Evolutionary conservation across 2,329 filamentous ascomycete genomes (phyloP).

Genomic region (Pseudocercospora cruenta): DNA sequence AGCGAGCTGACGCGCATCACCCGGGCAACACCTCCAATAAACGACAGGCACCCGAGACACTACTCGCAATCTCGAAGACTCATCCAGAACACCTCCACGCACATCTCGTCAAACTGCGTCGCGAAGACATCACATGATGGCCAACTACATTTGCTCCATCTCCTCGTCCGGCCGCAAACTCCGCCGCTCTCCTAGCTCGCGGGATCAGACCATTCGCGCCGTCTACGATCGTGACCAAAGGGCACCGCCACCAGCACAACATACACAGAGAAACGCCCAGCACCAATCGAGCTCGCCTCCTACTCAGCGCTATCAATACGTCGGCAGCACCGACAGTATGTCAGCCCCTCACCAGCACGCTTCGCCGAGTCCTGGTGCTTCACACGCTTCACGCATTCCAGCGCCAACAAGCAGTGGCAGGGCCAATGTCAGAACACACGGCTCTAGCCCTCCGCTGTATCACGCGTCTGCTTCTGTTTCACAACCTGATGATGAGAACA

Average conservation of each 20-base stretch:
- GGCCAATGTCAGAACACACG: background rate
- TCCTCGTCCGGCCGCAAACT: background rate
- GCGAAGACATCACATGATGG: background rate
- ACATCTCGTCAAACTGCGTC: background rate
- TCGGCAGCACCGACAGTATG: background rate
- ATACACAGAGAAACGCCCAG: no score
- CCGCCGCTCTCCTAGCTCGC: background rate
- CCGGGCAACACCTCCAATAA: background rate
- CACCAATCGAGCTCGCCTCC: background rate
- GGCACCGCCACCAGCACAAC: background rate
- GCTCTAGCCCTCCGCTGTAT: background rate
- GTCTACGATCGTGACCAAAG: background rate
- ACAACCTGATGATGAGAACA: background rate
- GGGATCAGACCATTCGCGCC: conserved; percentile 1
- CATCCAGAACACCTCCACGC: background rate
- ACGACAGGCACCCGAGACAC: background rate
- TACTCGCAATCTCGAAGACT: background rate
- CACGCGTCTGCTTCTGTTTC: background rate
- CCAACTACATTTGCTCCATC: background rate
- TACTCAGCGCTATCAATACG: background rate
- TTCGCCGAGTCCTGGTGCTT: background rate
- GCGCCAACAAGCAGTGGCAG: background rate
- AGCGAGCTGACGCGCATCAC: background rate
- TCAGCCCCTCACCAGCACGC: background rate
- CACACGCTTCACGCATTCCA: background rate